A percentile compares a stretch with the other conserved stretches of the same genome.
phyloP scores from a whole-genome alignment of 371 early-diverging fungal genomes.

The Mucor mucedo region DNA sequence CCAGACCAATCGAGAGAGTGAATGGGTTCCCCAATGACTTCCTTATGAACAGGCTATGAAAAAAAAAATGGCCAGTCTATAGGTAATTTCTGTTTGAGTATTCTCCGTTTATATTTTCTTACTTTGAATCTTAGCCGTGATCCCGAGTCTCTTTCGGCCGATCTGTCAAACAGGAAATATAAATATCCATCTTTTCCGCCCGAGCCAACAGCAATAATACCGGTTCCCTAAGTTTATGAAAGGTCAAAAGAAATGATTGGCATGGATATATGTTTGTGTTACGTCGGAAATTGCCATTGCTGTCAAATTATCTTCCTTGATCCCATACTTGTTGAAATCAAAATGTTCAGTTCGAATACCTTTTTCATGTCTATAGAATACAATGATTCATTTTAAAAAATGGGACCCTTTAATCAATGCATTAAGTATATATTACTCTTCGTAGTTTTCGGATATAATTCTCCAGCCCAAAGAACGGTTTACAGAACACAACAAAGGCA shows the following conservation, averaged over 20 bases:
- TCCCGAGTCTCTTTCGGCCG: conserved; percentile 13
- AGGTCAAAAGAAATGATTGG: background rate
- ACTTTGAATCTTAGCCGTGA: conserved; percentile 12
- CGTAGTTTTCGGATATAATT: conserved; percentile 35
- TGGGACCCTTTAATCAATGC: background rate
- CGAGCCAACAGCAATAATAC: conserved; percentile 37
- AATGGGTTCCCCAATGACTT: conserved; percentile 30
- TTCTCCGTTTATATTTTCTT: background rate
- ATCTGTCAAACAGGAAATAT: conserved; percentile 38
- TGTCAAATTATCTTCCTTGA: conserved; percentile 32
- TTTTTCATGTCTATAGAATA: conserved; percentile 27
- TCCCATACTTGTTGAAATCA: conserved; percentile 18
- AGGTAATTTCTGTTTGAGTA: background rate
- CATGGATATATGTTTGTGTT: background rate
- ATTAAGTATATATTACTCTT: conserved; percentile 25
- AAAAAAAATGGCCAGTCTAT: background rate
- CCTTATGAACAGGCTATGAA: conserved; percentile 22
- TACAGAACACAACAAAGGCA: conserved; percentile 36
- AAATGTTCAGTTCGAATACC: conserved; percentile 32
- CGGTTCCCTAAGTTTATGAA: conserved; percentile 8
- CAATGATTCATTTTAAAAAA: background rate
- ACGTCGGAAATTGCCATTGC: conserved; percentile 38
- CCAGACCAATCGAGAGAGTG: conserved; percentile 44
- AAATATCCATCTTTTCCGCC: conserved; percentile 23
- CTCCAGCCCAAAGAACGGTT: conserved; percentile 32